Evolutionary conservation across 345 rosid species (phyloP).

Genomic region (Limnanthes douglasii): DNA sequence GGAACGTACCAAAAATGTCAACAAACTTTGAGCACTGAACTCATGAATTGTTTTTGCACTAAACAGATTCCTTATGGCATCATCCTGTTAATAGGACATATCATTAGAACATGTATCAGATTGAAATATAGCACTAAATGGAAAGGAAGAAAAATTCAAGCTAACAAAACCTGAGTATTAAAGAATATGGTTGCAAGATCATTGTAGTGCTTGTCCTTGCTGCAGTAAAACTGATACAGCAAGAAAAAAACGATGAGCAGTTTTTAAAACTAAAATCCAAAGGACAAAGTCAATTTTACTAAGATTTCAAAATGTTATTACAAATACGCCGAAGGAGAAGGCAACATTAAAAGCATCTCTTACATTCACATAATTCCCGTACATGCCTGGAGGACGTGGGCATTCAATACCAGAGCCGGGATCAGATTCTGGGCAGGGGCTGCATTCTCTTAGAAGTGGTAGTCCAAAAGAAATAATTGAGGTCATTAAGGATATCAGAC

Average conservation of each 20-base stretch:
- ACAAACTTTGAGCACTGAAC: constrained; percentile 81
- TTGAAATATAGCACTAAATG: constrained; percentile 4
- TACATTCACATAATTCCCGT: constrained; percentile 94
- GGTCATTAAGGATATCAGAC: constrained; percentile 76
- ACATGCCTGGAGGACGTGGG: constrained; percentile 86
- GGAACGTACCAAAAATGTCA: constrained; percentile 92
- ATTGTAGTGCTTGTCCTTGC: constrained; percentile 68
- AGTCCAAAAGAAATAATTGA: constrained; percentile 84
- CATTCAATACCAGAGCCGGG: constrained; percentile 65
- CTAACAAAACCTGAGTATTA: constrained; percentile 68
- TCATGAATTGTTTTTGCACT: constrained; percentile 97
- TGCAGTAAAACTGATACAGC: constrained; percentile 66
- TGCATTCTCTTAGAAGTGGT: constrained; percentile 82
- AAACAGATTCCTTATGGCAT: constrained; percentile 95
- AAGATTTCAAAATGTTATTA: too few relatives aligned
- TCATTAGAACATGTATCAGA: neutral
- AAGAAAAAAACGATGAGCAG: constrained; percentile 7
- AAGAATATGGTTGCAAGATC: constrained; percentile 98
- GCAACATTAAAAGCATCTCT: constrained; percentile 8
- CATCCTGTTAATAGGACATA: constrained; percentile 46
- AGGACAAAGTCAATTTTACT: neutral
- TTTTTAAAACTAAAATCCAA: constrained; percentile 2
- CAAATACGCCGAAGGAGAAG: constrained; percentile 7
- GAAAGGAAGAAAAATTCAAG: neutral
- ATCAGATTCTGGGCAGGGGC: constrained; percentile 76